Percentiles rank a stretch among this genome's conserved stretches.
phyloP scores from a whole-genome alignment of 1,284 basidiomycete genomes.

The Blastosporella zonata region DNA sequence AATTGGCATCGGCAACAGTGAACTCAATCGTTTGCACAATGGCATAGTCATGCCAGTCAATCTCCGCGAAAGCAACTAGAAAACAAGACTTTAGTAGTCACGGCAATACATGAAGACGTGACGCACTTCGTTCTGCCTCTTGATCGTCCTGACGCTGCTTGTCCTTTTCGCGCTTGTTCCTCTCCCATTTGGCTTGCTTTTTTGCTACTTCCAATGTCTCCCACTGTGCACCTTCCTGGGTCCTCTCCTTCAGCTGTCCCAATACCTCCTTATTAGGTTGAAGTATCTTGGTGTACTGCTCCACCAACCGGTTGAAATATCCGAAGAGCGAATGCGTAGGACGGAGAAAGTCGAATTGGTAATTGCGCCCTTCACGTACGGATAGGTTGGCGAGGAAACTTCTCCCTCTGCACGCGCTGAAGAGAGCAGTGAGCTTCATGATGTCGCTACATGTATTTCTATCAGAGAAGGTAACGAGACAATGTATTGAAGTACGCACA shows the following conservation, averaged over 20 bases:
- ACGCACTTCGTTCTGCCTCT: conserved; percentile 81
- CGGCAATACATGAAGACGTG: conserved; percentile 28
- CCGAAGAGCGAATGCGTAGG: conserved; percentile 95
- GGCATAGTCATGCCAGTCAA: conserved; percentile 99
- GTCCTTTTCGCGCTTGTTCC: conserved; percentile 77
- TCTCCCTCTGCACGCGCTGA: conserved; percentile 90
- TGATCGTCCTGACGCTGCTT: conserved; percentile 87
- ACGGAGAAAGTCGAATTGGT: conserved; percentile 96
- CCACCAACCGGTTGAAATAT: conserved; percentile 96
- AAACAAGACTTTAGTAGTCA: conserved; percentile 9
- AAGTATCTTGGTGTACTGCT: conserved; percentile 93
- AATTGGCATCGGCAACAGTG: conserved; percentile 86
- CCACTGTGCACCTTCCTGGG: conserved; percentile 66
- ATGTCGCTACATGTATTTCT: conserved; percentile 59
- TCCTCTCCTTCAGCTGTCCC: conserved; percentile 63
- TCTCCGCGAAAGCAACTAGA: conserved; percentile 87
- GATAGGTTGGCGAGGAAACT: conserved; percentile 86
- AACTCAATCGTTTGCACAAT: conserved; percentile 99
- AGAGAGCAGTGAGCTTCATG: conserved; percentile 92
- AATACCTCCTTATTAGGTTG: conserved; percentile 78
- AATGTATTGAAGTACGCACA: conserved; percentile 54
- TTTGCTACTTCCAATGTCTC: conserved; percentile 75
- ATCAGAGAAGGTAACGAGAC: conserved; percentile 4
- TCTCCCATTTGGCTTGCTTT: conserved; percentile 88
- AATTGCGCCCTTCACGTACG: conserved; percentile 89